Conservation (phyloP, 768 basidiomycete genomes). For the Auriscalpium microsporum region DNA sequence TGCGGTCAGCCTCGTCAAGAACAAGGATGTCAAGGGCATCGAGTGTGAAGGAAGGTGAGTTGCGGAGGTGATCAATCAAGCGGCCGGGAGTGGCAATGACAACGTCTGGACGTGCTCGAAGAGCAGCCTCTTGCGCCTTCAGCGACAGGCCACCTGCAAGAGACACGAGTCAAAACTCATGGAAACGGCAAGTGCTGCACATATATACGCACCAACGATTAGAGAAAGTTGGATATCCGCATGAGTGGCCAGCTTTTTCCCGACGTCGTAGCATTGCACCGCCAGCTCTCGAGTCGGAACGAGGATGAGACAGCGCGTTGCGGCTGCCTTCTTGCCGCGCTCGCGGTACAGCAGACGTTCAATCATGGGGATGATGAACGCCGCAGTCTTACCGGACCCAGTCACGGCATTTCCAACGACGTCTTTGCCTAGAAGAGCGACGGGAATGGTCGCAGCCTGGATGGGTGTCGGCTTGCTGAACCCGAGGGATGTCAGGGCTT, state of each 20-base stretch:
- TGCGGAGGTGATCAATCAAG: constrained; percentile 94
- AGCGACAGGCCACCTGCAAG: constrained; percentile 79
- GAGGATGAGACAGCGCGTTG: constrained; percentile 83
- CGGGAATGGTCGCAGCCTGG: constrained; percentile 88
- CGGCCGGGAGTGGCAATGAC: constrained; percentile 90
- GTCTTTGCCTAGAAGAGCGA: constrained; percentile 91
- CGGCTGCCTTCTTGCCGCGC: constrained; percentile 76
- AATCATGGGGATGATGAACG: constrained; percentile 89
- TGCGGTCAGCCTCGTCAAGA: constrained; percentile 95
- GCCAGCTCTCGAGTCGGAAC: constrained; percentile 94
- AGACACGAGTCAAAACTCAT: constrained; percentile 7
- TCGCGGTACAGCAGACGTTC: constrained; percentile 92
- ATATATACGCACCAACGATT: constrained; percentile 59
- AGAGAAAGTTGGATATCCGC: constrained; percentile 89
- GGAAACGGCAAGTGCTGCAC: not conserved
- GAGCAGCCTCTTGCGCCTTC: constrained; percentile 80
- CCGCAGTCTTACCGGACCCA: constrained; percentile 97
- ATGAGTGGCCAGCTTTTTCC: constrained; percentile 72
- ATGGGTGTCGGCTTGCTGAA: constrained; percentile 90
- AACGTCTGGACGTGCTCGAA: constrained; percentile 86
- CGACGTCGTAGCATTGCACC: constrained; percentile 92
- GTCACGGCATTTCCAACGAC: constrained; percentile 94
- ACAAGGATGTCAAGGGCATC: constrained; percentile 91
- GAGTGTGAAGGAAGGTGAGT: constrained; percentile 87
- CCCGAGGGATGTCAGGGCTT: constrained; percentile 75